Evolutionary conservation across 2,329 filamentous ascomycete genomes (phyloP).

Genomic region (Rutstroemia sp.): DNA sequence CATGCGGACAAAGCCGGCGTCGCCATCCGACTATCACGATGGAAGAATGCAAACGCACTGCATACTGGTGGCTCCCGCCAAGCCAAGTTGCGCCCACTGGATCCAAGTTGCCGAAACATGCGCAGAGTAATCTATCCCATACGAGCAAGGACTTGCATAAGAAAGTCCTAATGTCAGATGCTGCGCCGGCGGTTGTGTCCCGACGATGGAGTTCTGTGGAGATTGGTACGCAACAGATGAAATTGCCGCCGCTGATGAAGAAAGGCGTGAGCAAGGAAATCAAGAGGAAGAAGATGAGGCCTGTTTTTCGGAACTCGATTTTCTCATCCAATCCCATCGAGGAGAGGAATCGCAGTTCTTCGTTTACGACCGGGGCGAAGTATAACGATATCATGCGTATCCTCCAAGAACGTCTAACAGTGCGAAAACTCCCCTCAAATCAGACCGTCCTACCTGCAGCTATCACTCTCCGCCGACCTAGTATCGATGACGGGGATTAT

Average conservation of each 20-base stretch:
- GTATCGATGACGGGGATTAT: not conserved
- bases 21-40: not conserved
- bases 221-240: slow-evolving; percentile 12
- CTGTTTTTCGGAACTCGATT: not conserved
- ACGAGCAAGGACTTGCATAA: not conserved
- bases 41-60: slow-evolving; percentile 1
- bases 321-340: slow-evolving; percentile 1
- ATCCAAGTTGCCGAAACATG: not conserved
- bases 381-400: slow-evolving; percentile 17
- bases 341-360: slow-evolving; percentile 11
- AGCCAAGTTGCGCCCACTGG: slow-evolving; percentile 17
- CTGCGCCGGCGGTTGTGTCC: slow-evolving; percentile 6
- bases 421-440: slow-evolving; percentile 9
- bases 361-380: slow-evolving; percentile 11
- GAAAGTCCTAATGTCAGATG: not conserved
- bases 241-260: not conserved
- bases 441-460: slow-evolving; percentile 14
- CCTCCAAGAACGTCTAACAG: slow-evolving; percentile 18
- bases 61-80: slow-evolving; percentile 2
- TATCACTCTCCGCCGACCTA: slow-evolving; percentile 22
- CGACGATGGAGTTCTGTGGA: slow-evolving; percentile 25
- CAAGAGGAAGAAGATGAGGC: not conserved
- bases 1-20: not conserved
- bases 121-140: not conserved
- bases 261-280: not conserved